Conservation (phyloP, 1,284 basidiomycete species). For the Sutorius eximius region DNA sequence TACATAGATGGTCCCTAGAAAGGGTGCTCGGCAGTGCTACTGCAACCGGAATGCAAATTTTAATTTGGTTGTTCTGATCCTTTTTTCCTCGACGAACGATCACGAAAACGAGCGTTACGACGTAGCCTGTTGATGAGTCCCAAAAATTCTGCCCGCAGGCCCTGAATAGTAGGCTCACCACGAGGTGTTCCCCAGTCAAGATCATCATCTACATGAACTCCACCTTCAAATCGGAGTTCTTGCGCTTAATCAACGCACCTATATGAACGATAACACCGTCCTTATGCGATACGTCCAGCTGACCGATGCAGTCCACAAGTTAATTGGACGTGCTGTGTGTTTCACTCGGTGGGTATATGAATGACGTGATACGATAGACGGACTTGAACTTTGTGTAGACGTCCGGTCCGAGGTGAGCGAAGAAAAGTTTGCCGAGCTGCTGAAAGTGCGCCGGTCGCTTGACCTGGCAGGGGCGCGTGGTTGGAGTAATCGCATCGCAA, state of each 20-base stretch:
- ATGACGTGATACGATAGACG: slow-evolving; percentile 33
- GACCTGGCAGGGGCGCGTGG: slow-evolving; percentile 2
- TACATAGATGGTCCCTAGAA: slow-evolving; percentile 11
- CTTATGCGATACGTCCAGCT: slow-evolving; percentile 23
- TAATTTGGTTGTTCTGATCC: slow-evolving; percentile 8
- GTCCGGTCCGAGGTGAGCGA: slow-evolving; percentile 18
- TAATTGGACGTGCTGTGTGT: slow-evolving; percentile 18
- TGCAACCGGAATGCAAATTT: slow-evolving; percentile 16
- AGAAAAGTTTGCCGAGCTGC: slow-evolving; percentile 14
- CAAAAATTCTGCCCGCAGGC: background rate
- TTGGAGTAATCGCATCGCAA: slow-evolving; percentile 20
- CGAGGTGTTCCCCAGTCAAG: slow-evolving; percentile 17
- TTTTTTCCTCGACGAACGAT: slow-evolving; percentile 16
- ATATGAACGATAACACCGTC: slow-evolving; percentile 20
- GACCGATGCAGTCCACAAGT: slow-evolving; percentile 13
- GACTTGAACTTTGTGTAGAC: slow-evolving; percentile 32
- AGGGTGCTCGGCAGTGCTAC: slow-evolving; percentile 13
- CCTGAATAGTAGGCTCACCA: slow-evolving; percentile 5
- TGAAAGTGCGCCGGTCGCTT: slow-evolving; percentile 16
- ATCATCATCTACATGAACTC: slow-evolving; percentile 4
- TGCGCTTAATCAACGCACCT: slow-evolving; percentile 26
- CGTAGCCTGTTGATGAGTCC: slow-evolving; percentile 4
- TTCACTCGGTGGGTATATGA: slow-evolving; percentile 21
- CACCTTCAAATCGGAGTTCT: slow-evolving; percentile 14
- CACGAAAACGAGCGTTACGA: background rate